Base-by-base conservation (phyloP, 768 basidiomycete genomes). In the Russula dissimulans region DNA sequence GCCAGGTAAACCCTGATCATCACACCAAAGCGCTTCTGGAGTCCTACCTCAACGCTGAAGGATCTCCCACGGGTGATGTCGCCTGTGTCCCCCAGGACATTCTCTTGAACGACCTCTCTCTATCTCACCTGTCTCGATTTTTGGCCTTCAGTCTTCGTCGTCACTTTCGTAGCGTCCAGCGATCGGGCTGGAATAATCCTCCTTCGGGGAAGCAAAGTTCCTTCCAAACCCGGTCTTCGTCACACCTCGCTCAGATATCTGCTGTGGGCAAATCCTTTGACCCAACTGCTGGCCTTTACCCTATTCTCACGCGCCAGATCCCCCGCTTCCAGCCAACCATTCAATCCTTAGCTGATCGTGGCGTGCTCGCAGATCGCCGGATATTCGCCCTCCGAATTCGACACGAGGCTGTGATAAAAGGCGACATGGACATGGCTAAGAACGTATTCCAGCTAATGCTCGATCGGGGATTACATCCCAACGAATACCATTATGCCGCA, bases 401-500 rank as follows among this genome's bases (percentile, higher is more conserved):
- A 61, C 80, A 82, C 48, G 83, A 88, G 61, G 82, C 78, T 8
- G 74, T 82, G 18, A 69, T 80, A 47, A 77, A 78, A 57, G 67
- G 74, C 44, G 80, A 87, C 65, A 69, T 80, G 59, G 72, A 76
- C 43, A 70, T 77, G 4, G 84, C 86, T 7, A 71, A 79, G 54
- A 74, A 75, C 11, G 70, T 83, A 42, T 85, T 90, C 64, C 75
- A 78, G 22, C 69, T 74, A 18, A 79, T 92, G 75, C 69, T 89
- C 54, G 74, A 77, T 51, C 81, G 82, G 58, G 91, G 91, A 10
- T 76, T 94, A 56, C 81, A 80, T 50, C 85, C 89, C 10, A 87
- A 82, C 66, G 76, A 77, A 57, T 82, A 88, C 68, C 91, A 94
- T 71, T 86, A 83, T 66, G 76, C 77, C 34, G 83, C 88, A 54